These are phyloP conservation scores for Endothia cerciana DNA, from an alignment of 2,329 filamentous ascomycete genomes.

Conservation along the genomic window DNA sequence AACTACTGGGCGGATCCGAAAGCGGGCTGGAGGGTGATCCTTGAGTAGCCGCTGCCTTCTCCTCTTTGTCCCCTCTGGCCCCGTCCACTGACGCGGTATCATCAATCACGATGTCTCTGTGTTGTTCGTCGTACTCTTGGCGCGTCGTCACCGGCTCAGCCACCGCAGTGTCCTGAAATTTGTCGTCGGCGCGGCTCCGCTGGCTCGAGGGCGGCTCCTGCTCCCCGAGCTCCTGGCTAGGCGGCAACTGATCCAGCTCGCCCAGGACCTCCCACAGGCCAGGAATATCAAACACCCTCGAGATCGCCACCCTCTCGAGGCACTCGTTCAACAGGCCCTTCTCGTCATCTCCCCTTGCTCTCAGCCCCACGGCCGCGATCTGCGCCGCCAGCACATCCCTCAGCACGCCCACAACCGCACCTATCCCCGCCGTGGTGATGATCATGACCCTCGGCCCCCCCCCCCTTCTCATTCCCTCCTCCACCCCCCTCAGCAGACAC, in stretches of 20 bases:
- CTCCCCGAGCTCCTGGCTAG: neutral
- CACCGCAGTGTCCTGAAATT: neutral
- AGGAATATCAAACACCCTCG: constrained; percentile 61
- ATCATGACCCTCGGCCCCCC: constrained; percentile 43
- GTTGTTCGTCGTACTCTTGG: neutral
- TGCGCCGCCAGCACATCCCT: constrained; percentile 46
- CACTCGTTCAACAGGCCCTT: constrained; percentile 38
- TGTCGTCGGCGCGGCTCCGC: neutral
- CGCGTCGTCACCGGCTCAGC: neutral
- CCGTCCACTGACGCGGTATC: no score
- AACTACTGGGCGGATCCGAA: constrained; percentile 25
- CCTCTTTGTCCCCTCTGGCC: neutral
- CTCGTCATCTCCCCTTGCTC: constrained; percentile 28
- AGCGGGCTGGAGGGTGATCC: constrained; percentile 17
- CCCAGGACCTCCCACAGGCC: constrained; percentile 60
- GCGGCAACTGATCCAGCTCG: constrained; percentile 47
- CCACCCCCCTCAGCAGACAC: constrained; percentile 20
- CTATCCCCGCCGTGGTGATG: constrained; percentile 52
- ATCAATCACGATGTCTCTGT: neutral
- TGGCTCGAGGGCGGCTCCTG: constrained; percentile 11
- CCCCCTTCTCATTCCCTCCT: constrained; percentile 33
- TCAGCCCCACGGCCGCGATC: constrained; percentile 30
- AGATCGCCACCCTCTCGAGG: constrained; percentile 57
- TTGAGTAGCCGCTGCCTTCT: neutral
- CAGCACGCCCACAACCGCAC: constrained; percentile 46